Base-by-base conservation (phyloP, 2,329 filamentous ascomycete genomes). In the Pseudogymnoascus sp. region DNA sequence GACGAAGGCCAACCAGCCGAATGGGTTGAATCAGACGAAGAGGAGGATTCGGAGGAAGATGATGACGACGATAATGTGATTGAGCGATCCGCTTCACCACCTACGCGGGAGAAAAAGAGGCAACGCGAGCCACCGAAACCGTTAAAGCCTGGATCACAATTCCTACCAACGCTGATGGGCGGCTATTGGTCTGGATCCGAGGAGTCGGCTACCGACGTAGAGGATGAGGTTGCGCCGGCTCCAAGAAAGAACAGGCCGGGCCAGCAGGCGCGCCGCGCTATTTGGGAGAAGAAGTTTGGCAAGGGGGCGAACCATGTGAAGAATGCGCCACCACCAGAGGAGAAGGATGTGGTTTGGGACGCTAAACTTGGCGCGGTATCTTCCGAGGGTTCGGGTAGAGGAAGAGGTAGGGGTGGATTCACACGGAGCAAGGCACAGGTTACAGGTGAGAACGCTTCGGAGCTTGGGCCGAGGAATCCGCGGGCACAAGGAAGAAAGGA, bases 281-380 rank as follows among this genome's bases (percentile, higher is more conserved):
- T 95, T 64, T 89, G 86, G 79, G 90, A 93, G 77, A 87, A 90
- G 77, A 93, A 93, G 72, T 93, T 82, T 73, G 89, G 89, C 60
- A 79, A 81, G 13, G 81, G 82, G 66, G 91, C 90, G 1, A 74
- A 74, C 47, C 72, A 74, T 64, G 70, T 74, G 19, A 68, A 69
- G 50, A 65, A 64, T 4, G 72, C 71, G 2, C 62, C 61, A 11
- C 50, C 50, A 8, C 50, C 50, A 21, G 66, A 67, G 35, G 66
- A 72, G 47, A 74, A 79, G 38, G 81, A 83, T 59, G 71, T 77
- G 8, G 82, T 82, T 0, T 87, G 85, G 85, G 85, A 88, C 68
- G 71, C 78, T 79, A 37, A 84, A 80, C 35, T 84, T 81, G 11
- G 82, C 83, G 6, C 82, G 76, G 70, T 66, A 35, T 65, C 42